Evolutionary conservation across 352 stramenopile species (phyloP).

Genomic region (Globisporangium splendens): DNA sequence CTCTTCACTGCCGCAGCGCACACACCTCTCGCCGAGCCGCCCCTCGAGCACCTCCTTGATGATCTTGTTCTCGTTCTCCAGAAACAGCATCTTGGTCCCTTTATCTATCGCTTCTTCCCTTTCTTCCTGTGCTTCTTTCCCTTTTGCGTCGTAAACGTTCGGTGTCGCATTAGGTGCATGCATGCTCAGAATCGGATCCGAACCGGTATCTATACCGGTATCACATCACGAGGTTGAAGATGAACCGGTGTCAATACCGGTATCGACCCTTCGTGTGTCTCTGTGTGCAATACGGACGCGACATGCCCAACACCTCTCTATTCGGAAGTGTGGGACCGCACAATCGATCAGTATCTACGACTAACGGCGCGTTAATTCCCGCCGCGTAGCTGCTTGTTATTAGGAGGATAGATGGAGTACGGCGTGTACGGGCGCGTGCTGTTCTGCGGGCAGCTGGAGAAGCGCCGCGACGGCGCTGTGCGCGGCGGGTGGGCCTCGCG

Average conservation of each 20-base stretch:
- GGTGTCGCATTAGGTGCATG: no score
- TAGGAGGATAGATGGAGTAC: constrained; percentile 49
- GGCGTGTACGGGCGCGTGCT: constrained; percentile 72
- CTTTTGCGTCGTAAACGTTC: constrained; percentile 6
- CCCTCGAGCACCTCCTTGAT: constrained; percentile 80
- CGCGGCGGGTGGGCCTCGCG: constrained; percentile 68
- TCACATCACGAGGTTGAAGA: constrained; percentile 12
- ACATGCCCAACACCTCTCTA: no score
- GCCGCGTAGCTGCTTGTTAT: no score
- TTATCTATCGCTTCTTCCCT: constrained; percentile 2
- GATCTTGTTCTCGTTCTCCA: constrained; percentile 88
- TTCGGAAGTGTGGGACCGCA: no score
- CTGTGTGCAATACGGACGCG: no score
- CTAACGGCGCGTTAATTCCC: no score
- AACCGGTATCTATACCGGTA: constrained; percentile 12
- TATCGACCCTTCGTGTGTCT: not conserved
- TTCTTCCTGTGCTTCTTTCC: constrained; percentile 22
- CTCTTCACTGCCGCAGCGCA: constrained; percentile 5
- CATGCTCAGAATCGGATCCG: no score
- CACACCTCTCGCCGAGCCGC: constrained; percentile 66
- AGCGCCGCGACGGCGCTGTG: constrained; percentile 71
- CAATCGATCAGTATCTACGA: no score
- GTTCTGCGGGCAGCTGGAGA: constrained; percentile 74
- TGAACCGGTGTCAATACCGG: constrained; percentile 5
- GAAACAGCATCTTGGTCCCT: constrained; percentile 59